These are phyloP conservation scores for Sclerotiophoma versabilis DNA, from an alignment of 2,329 filamentous ascomycete species.

Conservation along the genomic window DNA sequence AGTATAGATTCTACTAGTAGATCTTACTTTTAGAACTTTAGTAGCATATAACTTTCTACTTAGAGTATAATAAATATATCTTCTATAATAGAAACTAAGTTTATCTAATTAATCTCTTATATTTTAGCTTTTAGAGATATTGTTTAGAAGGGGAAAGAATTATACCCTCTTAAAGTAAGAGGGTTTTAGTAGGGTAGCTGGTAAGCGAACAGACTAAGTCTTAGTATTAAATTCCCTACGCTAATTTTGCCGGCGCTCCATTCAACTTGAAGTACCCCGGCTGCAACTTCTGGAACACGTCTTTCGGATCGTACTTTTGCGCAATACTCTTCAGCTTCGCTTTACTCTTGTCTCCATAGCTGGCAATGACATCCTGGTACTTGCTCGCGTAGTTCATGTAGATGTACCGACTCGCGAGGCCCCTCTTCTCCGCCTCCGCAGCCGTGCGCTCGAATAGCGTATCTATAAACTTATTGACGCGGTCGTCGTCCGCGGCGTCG, in stretches of 20 bases:
- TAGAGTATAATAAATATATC: too few species aligned
- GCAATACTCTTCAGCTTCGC: slow-evolving; percentile 45
- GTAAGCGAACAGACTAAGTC: too few species aligned
- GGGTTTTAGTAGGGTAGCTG: too few species aligned
- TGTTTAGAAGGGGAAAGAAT: too few species aligned
- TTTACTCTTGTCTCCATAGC: slow-evolving; percentile 52
- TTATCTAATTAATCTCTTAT: too few species aligned
- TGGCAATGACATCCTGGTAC: slow-evolving; percentile 53
- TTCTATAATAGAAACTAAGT: too few species aligned
- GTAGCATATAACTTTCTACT: too few species aligned
- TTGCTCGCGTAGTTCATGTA: slow-evolving; percentile 59
- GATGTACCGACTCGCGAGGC: slow-evolving; percentile 38
- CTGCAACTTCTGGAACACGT: slow-evolving; percentile 52
- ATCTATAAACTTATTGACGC: slow-evolving; percentile 14
- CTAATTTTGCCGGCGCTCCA: slow-evolving; percentile 1
- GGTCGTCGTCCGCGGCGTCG: slow-evolving; percentile 23
- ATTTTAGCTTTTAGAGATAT: too few species aligned
- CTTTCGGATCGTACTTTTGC: slow-evolving; percentile 50
- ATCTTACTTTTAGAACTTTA: too few species aligned
- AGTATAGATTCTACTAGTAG: too few species aligned
- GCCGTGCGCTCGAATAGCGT: slow-evolving; percentile 16
- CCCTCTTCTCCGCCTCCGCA: slow-evolving; percentile 10
- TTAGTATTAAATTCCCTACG: too few species aligned
- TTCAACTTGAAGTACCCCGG: slow-evolving; percentile 56
- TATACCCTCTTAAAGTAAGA: too few species aligned